Conservation (phyloP, 495 filamentous ascomycete genomes). For the Tuber borchii region DNA sequence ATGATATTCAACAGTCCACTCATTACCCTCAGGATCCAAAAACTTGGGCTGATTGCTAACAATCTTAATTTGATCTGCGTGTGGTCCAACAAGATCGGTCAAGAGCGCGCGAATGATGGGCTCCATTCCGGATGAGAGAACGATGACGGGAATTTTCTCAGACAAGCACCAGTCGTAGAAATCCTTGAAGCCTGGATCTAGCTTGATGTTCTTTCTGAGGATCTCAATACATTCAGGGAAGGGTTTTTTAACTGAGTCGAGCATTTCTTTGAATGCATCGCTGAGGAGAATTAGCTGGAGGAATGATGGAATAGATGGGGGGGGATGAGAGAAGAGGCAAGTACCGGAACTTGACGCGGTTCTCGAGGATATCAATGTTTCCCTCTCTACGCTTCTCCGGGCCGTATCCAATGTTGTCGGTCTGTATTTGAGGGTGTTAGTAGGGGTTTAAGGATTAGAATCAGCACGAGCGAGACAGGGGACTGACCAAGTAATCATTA, state of each 20-base stretch:
- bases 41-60: constrained; percentile 77
- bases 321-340: constrained; percentile 8
- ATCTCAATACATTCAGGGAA: constrained; percentile 71
- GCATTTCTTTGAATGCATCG: constrained; percentile 80
- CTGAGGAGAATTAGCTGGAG: constrained; percentile 40
- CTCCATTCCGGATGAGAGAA: constrained; percentile 83
- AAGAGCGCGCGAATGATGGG: constrained; percentile 83
- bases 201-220: constrained; percentile 71
- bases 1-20: constrained; percentile 78
- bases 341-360: constrained; percentile 63
- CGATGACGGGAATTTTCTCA: constrained; percentile 84
- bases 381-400: constrained; percentile 55
- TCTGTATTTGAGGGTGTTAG: constrained; percentile 46
- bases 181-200: constrained; percentile 76
- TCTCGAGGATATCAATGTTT: constrained; percentile 66
- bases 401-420: constrained; percentile 86
- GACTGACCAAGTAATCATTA: constrained; percentile 75
- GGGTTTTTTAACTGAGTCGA: constrained; percentile 79
- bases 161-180: constrained; percentile 75
- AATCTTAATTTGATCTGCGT: constrained; percentile 69
- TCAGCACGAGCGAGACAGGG: constrained; percentile 6
- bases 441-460: constrained; percentile 17
- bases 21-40: constrained; percentile 43
- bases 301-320: constrained; percentile 10
- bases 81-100: constrained; percentile 65